Evolutionary conservation across 2,329 filamentous ascomycete species (phyloP).

Genomic region (Nemania sp.): DNA sequence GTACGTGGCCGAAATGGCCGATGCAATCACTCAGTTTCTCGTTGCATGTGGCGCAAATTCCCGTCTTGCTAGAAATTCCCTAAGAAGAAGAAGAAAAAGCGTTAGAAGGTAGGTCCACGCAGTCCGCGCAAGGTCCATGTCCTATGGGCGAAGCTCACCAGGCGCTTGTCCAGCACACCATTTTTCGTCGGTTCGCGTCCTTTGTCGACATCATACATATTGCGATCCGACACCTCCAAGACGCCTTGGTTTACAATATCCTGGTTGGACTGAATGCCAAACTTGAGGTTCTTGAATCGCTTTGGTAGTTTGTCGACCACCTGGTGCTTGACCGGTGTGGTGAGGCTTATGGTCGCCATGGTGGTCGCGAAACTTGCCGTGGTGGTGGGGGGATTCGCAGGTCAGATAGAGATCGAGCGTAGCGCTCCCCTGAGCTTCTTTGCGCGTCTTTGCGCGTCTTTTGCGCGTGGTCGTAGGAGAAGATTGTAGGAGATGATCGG

Average conservation of each 20-base stretch:
- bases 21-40: constrained; percentile 82
- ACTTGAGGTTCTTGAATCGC: constrained; percentile 90
- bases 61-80: constrained; percentile 78
- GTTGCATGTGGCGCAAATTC: constrained; percentile 80
- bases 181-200: constrained; percentile 76
- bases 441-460: no score
- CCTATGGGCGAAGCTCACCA: constrained; percentile 47
- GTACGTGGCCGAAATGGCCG: constrained; percentile 93
- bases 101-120: constrained; percentile 7
- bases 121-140: background rate
- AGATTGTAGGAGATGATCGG: background rate
- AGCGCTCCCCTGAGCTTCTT: no score
- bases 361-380: no score
- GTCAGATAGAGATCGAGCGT: background rate
- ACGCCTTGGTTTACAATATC: constrained; percentile 96
- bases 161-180: constrained; percentile 83
- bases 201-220: constrained; percentile 88
- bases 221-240: constrained; percentile 89
- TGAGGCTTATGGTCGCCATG: constrained; percentile 38
- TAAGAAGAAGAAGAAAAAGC: constrained; percentile 14
- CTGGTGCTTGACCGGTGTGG: constrained; percentile 73
- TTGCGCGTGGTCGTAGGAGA: constrained; percentile 9
- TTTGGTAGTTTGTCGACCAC: constrained; percentile 87
- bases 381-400: background rate
- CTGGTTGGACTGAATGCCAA: constrained; percentile 92